Evolutionary conservation across 805 yeast genomes (phyloP).

Genomic region (Ogataea parapolymorpha): DNA sequence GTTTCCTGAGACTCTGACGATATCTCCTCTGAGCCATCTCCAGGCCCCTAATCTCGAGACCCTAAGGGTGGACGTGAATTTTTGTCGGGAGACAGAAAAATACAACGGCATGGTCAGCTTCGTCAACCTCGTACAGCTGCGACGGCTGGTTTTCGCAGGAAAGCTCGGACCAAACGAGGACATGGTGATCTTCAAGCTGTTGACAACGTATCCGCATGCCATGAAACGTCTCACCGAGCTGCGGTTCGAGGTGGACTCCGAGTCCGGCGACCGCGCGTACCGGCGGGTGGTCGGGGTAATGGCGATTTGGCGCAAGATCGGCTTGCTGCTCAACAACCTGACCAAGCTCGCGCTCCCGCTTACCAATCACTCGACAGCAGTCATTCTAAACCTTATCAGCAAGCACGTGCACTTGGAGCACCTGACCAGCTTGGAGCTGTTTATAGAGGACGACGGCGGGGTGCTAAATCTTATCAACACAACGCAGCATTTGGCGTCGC

Average conservation of each 20-base stretch:
- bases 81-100: conserved; percentile 26
- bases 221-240: conserved; percentile 24
- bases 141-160: conserved; percentile 24
- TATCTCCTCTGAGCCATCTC: conserved; percentile 25
- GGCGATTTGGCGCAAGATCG: conserved; percentile 33
- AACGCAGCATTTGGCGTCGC: conserved; percentile 25
- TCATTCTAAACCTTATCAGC: conserved; percentile 27
- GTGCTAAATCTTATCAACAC: conserved; percentile 29
- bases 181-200: conserved; percentile 29
- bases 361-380: conserved; percentile 33
- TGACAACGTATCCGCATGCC: conserved; percentile 28
- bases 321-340: conserved; percentile 25
- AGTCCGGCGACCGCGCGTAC: conserved; percentile 28
- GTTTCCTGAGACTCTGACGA: conserved; percentile 20
- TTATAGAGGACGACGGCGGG: conserved; percentile 31
- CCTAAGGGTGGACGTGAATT: conserved; percentile 27
- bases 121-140: conserved; percentile 21
- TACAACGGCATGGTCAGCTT: conserved; percentile 26
- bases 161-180: conserved; percentile 34
- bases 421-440: conserved; percentile 24
- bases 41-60: conserved; percentile 27
- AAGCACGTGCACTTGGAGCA: conserved; percentile 32
- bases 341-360: conserved; percentile 27
- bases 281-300: conserved; percentile 34
- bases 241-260: conserved; percentile 25